Conservation (phyloP, 2,329 filamentous ascomycete genomes). For the Paraconiothyrium sp. region DNA sequence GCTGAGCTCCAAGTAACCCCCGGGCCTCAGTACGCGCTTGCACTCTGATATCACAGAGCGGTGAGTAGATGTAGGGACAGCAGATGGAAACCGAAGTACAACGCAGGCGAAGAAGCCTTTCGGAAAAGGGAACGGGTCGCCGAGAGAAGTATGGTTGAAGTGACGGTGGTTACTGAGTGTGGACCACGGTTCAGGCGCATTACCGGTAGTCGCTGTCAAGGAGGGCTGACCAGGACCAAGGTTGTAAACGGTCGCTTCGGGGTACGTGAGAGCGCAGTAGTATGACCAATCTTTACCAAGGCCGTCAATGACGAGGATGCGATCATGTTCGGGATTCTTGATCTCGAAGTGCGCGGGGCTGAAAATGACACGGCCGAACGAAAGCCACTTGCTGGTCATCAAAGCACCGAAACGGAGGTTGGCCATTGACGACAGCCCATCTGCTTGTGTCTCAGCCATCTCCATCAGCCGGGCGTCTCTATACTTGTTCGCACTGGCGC, state of each 20-base stretch:
- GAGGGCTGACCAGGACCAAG: slow-evolving; percentile 56
- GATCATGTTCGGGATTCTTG: slow-evolving; percentile 64
- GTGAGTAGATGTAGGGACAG: slow-evolving; percentile 73
- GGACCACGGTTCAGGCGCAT: slow-evolving; percentile 44
- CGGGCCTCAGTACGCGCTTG: slow-evolving; percentile 79
- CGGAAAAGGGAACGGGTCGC: slow-evolving; percentile 76
- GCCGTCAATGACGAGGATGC: slow-evolving; percentile 82
- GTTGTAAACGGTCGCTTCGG: slow-evolving; percentile 78
- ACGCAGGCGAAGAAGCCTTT: slow-evolving; percentile 79
- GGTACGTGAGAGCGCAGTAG: slow-evolving; percentile 83
- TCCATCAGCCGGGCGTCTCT: slow-evolving; percentile 68
- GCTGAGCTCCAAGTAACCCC: slow-evolving; percentile 80
- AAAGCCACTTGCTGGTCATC: slow-evolving; percentile 88
- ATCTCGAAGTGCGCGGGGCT: slow-evolving; percentile 80
- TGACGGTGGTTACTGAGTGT: slow-evolving; percentile 74
- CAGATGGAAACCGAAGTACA: slow-evolving; percentile 79
- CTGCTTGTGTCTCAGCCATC: slow-evolving; percentile 49
- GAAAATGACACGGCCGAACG: slow-evolving; percentile 84
- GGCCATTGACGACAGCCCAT: slow-evolving; percentile 65
- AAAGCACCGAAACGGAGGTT: slow-evolving; percentile 82
- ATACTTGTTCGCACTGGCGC: slow-evolving; percentile 41
- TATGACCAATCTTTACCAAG: slow-evolving; percentile 93
- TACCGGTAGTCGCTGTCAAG: slow-evolving; percentile 22
- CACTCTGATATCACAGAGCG: slow-evolving; percentile 77
- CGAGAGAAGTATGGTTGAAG: slow-evolving; percentile 71